Base-by-base conservation (phyloP, 139 green algal genomes). In the Zygnema cylindricum region DNA sequence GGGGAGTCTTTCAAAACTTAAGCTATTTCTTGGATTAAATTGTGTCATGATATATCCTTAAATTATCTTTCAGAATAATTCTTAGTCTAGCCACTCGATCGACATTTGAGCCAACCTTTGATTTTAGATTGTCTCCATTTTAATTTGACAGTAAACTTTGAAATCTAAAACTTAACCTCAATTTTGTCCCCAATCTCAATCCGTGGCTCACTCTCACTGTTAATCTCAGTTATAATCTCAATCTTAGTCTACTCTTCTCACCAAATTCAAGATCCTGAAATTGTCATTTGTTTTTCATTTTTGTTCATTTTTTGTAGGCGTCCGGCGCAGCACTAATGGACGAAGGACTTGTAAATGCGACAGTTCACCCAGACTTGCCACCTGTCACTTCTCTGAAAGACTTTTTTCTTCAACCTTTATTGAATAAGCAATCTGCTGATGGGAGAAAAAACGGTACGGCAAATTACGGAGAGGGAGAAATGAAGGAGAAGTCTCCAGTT, bases 161-260 rank as follows among this genome's bases (percentile, higher is more conserved):
- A n/a, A n/a, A n/a, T n/a, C n/a, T n/a, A n/a, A n/a, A n/a, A n/a
- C n/a, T n/a, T n/a, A n/a, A n/a, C n/a, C n/a, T n/a, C n/a, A n/a
- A n/a, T n/a, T n/a, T n/a, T n/a, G n/a, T n/a, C n/a, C n/a, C n/a
- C n/a, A n/a, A n/a, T n/a, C n/a, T n/a, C n/a, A 73, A 73, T 25
- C 57, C 57, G 57, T 73, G 57, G 57, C 57, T 25, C 57, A 25
- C 25, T 30, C 25, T 25, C 57, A 73, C 30, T 73, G 57, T n/a
- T n/a, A n/a, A n/a, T n/a, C n/a, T n/a, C n/a, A n/a, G n/a, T n/a
- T n/a, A n/a, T n/a, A n/a, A n/a, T n/a, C n/a, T n/a, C n/a, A n/a
- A n/a, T n/a, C n/a, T n/a, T n/a, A n/a, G n/a, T n/a, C n/a, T n/a
- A 73, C 57, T 73, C 30, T 73, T 73, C 30, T 73, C 30, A 73